These are phyloP conservation scores for Biscogniauxia marginata DNA, from an alignment of 2,329 filamentous ascomycete species.

Conservation along the genomic window DNA sequence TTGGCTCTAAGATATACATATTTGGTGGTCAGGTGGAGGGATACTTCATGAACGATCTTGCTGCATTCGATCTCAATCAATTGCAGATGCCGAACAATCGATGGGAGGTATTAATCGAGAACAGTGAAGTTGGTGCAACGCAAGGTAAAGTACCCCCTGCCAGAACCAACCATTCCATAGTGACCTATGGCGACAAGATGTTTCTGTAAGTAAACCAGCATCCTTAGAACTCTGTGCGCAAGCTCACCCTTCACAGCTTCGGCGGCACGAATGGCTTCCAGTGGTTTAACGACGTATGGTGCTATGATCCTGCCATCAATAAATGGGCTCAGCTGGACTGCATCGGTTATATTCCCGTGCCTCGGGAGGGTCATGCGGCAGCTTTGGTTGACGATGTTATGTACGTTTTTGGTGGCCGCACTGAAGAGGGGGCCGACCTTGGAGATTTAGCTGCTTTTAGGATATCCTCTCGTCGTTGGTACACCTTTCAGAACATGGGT, in stretches of 20 bases:
- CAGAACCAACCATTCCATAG: conserved; percentile 89
- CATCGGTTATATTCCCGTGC: conserved; percentile 93
- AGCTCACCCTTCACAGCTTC: conserved; percentile 58
- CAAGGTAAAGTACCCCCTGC: conserved; percentile 75
- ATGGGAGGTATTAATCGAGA: conserved; percentile 89
- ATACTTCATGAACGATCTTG: conserved; percentile 95
- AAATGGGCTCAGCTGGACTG: conserved; percentile 88
- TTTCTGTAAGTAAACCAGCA: conserved; percentile 67
- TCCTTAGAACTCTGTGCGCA: conserved; percentile 1
- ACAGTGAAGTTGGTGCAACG: conserved; percentile 60
- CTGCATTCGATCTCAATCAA: conserved; percentile 94
- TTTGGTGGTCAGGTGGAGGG: conserved; percentile 98
- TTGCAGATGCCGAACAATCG: conserved; percentile 86
- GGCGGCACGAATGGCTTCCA: conserved; percentile 92
- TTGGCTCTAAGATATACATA: conserved; percentile 95
- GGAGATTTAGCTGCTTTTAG: conserved; percentile 84
- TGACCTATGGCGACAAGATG: conserved; percentile 90
- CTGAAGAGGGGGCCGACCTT: conserved; percentile 87
- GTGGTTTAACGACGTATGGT: conserved; percentile 99
- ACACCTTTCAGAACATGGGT: conserved; percentile 99
- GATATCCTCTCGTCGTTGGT: conserved; percentile 83
- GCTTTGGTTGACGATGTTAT: conserved; percentile 95
- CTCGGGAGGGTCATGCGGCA: conserved; percentile 91
- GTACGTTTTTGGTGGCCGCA: conserved; percentile 97
- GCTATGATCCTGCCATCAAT: conserved; percentile 81